Evolutionary conservation across 2,329 filamentous ascomycete species (phyloP).

Genomic region (Achaetomium macrosporum): DNA sequence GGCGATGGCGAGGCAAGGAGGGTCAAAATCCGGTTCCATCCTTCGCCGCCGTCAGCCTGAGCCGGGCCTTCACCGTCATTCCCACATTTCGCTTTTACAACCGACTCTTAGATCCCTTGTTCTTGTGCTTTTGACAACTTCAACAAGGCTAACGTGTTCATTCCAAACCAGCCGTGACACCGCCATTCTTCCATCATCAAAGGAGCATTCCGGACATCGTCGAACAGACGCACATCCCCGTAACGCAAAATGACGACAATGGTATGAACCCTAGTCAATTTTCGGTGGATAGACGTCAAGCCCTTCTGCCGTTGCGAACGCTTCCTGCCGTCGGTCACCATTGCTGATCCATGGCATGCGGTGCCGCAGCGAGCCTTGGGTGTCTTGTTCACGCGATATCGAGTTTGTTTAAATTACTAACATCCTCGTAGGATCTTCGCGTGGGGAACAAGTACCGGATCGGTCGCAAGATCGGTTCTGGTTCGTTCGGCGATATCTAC

Average conservation of each 20-base stretch:
- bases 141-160: no score
- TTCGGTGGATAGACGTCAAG: neutral
- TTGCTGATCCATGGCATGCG: neutral
- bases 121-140: no score
- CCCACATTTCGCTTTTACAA: no score
- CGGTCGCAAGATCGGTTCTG: constrained; percentile 97
- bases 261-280: constrained; percentile 33
- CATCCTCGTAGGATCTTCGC: constrained; percentile 71
- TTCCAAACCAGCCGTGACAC: no score
- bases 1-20: constrained; percentile 7
- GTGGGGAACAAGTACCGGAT: constrained; percentile 99
- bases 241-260: constrained; percentile 45
- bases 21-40: neutral
- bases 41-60: neutral
- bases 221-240: neutral
- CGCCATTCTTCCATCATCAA: no score
- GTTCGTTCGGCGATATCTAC: constrained; percentile 97
- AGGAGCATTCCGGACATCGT: no score
- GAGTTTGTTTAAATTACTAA: constrained; percentile 1
- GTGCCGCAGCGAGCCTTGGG: neutral
- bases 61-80: neutral
- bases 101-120: no score
- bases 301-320: neutral
- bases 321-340: neutral
- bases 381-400: neutral